These are phyloP conservation scores for Penicillium argentinense DNA, from an alignment of 495 filamentous ascomycete genomes.

Conservation along the genomic window DNA sequence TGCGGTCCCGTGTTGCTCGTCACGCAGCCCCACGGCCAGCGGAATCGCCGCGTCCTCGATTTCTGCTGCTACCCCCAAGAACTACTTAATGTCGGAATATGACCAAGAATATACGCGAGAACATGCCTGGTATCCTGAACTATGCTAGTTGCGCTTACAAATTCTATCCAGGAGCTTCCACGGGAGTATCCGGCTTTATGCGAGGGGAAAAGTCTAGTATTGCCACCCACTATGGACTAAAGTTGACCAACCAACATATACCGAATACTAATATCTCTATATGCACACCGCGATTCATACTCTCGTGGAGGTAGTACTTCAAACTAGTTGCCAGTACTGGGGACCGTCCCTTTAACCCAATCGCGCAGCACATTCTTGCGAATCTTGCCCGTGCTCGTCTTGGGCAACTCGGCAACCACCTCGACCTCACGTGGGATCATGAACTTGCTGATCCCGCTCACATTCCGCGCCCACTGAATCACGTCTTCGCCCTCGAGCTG, in stretches of 20 bases:
- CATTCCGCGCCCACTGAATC: constrained; percentile 80
- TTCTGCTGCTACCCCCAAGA: not conserved
- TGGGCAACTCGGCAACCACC: constrained; percentile 82
- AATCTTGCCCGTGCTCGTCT: constrained; percentile 95
- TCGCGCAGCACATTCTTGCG: constrained; percentile 91
- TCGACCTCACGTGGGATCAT: constrained; percentile 96
- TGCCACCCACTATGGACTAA: no score
- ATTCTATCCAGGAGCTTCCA: no score
- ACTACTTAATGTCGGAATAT: not conserved
- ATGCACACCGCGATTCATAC: no score
- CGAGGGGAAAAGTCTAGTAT: no score
- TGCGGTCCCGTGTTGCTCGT: constrained; percentile 15
- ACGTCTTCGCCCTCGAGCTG: constrained; percentile 65
- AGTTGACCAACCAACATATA: no score
- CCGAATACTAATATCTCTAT: no score
- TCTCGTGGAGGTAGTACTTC: not conserved
- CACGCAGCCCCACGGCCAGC: not conserved
- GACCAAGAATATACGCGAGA: not conserved
- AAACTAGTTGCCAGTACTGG: not conserved
- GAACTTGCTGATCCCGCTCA: constrained; percentile 81
- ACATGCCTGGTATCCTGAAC: no score
- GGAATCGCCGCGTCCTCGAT: not conserved
- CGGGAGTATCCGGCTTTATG: no score
- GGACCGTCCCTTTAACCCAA: constrained; percentile 66
- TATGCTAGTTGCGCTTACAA: no score